Evolutionary conservation across 768 basidiomycete genomes (phyloP).

Genomic region (Amyloporia xantha): DNA sequence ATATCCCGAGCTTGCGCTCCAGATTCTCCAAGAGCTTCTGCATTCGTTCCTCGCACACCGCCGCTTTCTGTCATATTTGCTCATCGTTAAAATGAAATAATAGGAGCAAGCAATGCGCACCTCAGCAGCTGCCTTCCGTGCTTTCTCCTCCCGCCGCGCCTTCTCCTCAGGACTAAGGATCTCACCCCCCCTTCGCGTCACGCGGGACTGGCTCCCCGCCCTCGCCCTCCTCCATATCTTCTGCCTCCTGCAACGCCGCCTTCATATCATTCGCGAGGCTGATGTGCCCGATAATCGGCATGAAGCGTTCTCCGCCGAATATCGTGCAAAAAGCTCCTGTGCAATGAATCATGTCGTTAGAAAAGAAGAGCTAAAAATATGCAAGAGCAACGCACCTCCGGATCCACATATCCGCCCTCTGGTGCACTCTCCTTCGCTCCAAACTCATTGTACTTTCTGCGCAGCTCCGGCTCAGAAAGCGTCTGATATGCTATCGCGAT

Average conservation of each 20-base stretch:
- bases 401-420: conserved; percentile 85
- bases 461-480: conserved; percentile 66
- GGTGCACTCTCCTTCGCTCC: conserved; percentile 77
- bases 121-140: conserved; percentile 60
- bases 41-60: conserved; percentile 69
- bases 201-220: too few species aligned
- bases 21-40: conserved; percentile 72
- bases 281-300: too few species aligned
- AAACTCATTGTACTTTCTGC: conserved; percentile 88
- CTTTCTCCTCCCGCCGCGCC: conserved; percentile 57
- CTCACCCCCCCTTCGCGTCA: conserved; percentile 43
- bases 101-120: conserved; percentile 34
- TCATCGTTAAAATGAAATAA: not conserved
- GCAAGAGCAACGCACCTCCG: conserved; percentile 44
- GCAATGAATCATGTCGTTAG: not conserved
- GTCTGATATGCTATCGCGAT: conserved; percentile 90
- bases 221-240: conserved; percentile 55
- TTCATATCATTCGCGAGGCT: conserved; percentile 91
- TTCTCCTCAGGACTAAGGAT: conserved; percentile 35
- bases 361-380: not conserved
- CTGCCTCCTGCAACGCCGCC: conserved; percentile 81
- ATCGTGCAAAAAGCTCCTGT: conserved; percentile 41
- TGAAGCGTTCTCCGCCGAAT: too few species aligned
- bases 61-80: conserved; percentile 54
- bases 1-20: conserved; percentile 78